Conservation (phyloP, 2,329 filamentous ascomycete species). For the Beauveria rudraprayagi region DNA sequence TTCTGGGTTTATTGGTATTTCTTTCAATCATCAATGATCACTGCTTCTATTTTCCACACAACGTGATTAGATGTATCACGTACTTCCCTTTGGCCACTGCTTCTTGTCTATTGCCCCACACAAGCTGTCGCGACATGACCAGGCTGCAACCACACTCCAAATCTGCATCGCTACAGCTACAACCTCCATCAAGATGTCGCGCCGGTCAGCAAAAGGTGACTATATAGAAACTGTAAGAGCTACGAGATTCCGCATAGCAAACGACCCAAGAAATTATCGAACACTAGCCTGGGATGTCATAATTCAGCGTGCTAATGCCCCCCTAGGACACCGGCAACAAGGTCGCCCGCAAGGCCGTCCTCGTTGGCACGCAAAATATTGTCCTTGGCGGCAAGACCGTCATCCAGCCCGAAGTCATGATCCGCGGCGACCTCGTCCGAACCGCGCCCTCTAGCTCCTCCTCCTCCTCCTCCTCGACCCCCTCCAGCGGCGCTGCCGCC, state of each 20-base stretch:
- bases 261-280: too few species aligned
- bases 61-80: too few species aligned
- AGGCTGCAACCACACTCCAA: slow-evolving; percentile 7
- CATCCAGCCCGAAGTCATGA: slow-evolving; percentile 89
- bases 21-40: too few species aligned
- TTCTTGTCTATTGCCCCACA: neutral
- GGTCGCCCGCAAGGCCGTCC: slow-evolving; percentile 82
- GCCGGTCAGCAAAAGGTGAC: slow-evolving; percentile 74
- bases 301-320: neutral
- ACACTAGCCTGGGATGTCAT: too few species aligned
- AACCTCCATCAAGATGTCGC: slow-evolving; percentile 53
- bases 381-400: slow-evolving; percentile 94
- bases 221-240: slow-evolving; percentile 85
- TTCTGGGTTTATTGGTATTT: too few species aligned
- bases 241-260: neutral
- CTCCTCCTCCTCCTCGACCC: slow-evolving; percentile 23
- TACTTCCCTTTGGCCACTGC: too few species aligned
- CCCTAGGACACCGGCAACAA: slow-evolving; percentile 92
- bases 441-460: slow-evolving; percentile 39
- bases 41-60: too few species aligned
- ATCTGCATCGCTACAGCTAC: neutral
- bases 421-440: slow-evolving; percentile 77
- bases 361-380: slow-evolving; percentile 95
- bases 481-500: slow-evolving; percentile 22
- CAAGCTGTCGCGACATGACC: neutral